These are phyloP conservation scores for Tolypocladium endophyticum DNA, from an alignment of 2,329 filamentous ascomycete species.

Conservation along the genomic window DNA sequence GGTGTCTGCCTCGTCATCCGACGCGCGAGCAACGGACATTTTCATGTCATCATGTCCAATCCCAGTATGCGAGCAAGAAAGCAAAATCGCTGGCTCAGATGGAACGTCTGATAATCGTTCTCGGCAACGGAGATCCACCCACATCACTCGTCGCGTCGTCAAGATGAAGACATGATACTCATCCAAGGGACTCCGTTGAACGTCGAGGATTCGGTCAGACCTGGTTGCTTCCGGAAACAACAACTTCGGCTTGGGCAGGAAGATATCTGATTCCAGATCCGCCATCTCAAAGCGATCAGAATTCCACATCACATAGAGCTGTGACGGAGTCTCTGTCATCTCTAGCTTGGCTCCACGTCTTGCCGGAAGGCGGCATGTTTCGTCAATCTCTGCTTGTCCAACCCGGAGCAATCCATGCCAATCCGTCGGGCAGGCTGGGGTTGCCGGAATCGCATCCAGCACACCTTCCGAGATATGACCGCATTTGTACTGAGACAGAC, in stretches of 20 bases:
- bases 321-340: not conserved
- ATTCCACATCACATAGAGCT: slow-evolving; percentile 26
- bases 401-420: slow-evolving; percentile 35
- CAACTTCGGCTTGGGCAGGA: slow-evolving; percentile 15
- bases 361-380: slow-evolving; percentile 9
- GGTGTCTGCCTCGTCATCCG: slow-evolving; percentile 8
- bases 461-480: slow-evolving; percentile 34
- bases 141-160: slow-evolving; percentile 40
- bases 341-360: slow-evolving; percentile 3
- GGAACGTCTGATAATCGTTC: slow-evolving; percentile 3
- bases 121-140: slow-evolving; percentile 29
- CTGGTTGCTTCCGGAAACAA: slow-evolving; percentile 12
- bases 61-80: slow-evolving; percentile 18
- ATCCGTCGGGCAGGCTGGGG: slow-evolving; percentile 16
- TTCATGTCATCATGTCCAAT: slow-evolving; percentile 12
- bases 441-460: slow-evolving; percentile 19
- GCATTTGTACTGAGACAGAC: slow-evolving; percentile 21
- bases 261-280: slow-evolving; percentile 21
- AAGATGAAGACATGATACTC: slow-evolving; percentile 45
- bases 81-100: slow-evolving; percentile 12
- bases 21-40: slow-evolving; percentile 18
- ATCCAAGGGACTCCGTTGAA: slow-evolving; percentile 35
- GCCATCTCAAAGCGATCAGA: slow-evolving; percentile 21
- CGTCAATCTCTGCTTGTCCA: slow-evolving; percentile 15
- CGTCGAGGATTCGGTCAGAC: slow-evolving; percentile 41